phyloP scores from a whole-genome alignment of 2,329 filamentous ascomycete genomes.

The Elsinoe ampelina region DNA sequence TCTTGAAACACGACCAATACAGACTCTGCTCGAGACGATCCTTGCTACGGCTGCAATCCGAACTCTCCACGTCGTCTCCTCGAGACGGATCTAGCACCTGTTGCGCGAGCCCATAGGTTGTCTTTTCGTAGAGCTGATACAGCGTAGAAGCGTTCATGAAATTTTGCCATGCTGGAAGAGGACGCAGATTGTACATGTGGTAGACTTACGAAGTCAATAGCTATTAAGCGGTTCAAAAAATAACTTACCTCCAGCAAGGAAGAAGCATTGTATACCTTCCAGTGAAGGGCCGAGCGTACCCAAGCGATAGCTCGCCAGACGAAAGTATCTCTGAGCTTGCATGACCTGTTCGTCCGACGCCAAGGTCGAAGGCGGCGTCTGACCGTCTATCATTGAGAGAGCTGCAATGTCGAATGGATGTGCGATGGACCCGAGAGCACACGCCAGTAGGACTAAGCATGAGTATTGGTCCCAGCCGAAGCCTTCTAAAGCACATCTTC shows the following conservation, averaged over 20 bases:
- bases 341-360: conserved; percentile 15
- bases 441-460: conserved; percentile 28
- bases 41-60: conserved; percentile 17
- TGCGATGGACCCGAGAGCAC: conserved; percentile 25
- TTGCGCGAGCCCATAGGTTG: conserved; percentile 16
- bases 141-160: conserved; percentile 28
- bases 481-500: conserved; percentile 22
- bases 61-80: conserved; percentile 1
- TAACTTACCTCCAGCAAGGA: conserved; percentile 27
- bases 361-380: no score
- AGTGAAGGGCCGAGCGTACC: conserved; percentile 25
- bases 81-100: no score
- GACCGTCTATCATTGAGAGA: no score
- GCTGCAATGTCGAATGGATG: conserved; percentile 19
- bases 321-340: conserved; percentile 25
- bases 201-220: conserved; percentile 24
- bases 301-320: conserved; percentile 25
- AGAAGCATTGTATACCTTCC: conserved; percentile 31
- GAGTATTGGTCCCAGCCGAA: conserved; percentile 27
- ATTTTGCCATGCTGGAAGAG: conserved; percentile 31
- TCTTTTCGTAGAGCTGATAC: conserved; percentile 29
- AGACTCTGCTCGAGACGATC: conserved; percentile 31
- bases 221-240: background rate
- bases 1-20: conserved; percentile 39
- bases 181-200: conserved; percentile 34